Conservation (phyloP, 805 yeast species). For the Komagataella pastoris region DNA sequence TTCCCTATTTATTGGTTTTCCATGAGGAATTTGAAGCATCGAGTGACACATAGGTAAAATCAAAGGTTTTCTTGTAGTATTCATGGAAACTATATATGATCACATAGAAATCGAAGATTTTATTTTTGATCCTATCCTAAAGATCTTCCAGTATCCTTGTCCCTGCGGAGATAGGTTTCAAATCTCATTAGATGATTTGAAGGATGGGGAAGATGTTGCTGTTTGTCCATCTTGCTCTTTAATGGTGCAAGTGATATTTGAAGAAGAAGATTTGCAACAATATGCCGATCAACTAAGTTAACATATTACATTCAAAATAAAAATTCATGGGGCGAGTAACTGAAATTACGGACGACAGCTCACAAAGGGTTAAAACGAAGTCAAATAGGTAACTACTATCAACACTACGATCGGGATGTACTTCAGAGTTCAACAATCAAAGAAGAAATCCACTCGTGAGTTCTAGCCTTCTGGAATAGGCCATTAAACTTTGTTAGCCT, state of each 20-base stretch:
- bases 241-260: slow-evolving; percentile 87
- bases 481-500: no score
- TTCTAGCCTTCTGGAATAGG: no score
- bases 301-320: not conserved
- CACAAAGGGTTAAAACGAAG: no score
- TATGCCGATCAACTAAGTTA: slow-evolving; percentile 18
- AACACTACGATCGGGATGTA: no score
- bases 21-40: not conserved
- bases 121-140: slow-evolving; percentile 74
- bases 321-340: no score
- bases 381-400: no score
- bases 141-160: slow-evolving; percentile 86
- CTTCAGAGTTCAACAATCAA: no score
- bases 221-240: slow-evolving; percentile 94
- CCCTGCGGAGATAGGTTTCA: slow-evolving; percentile 97
- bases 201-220: slow-evolving; percentile 87
- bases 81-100: slow-evolving; percentile 48
- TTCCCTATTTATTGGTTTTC: not conserved
- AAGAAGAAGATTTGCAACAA: slow-evolving; percentile 41
- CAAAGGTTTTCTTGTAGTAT: not conserved
- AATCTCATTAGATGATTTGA: slow-evolving; percentile 69
- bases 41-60: not conserved
- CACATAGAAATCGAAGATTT: slow-evolving; percentile 96
- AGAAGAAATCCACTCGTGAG: no score
- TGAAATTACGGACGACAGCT: no score